Evolutionary conservation across 495 filamentous ascomycete species (phyloP).

Genomic region (Mytilinidion resinicola): DNA sequence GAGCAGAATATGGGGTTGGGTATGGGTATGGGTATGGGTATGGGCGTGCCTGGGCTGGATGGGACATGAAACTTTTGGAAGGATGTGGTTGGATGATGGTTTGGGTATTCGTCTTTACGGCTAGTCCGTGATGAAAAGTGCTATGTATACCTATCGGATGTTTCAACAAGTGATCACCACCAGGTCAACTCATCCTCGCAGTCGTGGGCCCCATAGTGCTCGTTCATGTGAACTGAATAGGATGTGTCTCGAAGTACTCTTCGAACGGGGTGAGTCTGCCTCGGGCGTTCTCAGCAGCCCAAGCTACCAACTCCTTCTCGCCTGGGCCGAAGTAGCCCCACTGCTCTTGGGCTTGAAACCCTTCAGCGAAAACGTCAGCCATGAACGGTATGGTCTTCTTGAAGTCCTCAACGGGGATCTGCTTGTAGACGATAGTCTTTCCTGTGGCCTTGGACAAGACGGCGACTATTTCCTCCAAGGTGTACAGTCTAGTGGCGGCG

Average conservation of each 20-base stretch:
- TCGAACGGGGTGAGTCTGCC: constrained; percentile 43
- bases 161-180: too few relatives aligned
- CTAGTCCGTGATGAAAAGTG: too few relatives aligned
- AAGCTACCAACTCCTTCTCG: constrained; percentile 38
- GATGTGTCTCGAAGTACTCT: constrained; percentile 31
- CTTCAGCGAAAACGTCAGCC: constrained; percentile 35
- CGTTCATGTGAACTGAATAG: too few relatives aligned
- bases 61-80: too few relatives aligned
- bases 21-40: too few relatives aligned
- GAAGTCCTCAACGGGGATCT: constrained; percentile 39
- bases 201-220: too few relatives aligned
- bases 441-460: constrained; percentile 40
- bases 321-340: constrained; percentile 45
- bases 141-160: too few relatives aligned
- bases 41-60: too few relatives aligned
- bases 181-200: too few relatives aligned
- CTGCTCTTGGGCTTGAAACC: constrained; percentile 37
- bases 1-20: too few relatives aligned
- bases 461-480: constrained; percentile 35
- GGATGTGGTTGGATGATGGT: too few relatives aligned
- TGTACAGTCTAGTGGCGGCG: constrained; percentile 39
- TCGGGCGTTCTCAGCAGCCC: constrained; percentile 35
- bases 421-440: constrained; percentile 43
- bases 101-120: too few relatives aligned
- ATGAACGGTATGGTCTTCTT: constrained; percentile 28